phyloP scores from a whole-genome alignment of 805 yeast genomes.

The Sungouiella thailandica region DNA sequence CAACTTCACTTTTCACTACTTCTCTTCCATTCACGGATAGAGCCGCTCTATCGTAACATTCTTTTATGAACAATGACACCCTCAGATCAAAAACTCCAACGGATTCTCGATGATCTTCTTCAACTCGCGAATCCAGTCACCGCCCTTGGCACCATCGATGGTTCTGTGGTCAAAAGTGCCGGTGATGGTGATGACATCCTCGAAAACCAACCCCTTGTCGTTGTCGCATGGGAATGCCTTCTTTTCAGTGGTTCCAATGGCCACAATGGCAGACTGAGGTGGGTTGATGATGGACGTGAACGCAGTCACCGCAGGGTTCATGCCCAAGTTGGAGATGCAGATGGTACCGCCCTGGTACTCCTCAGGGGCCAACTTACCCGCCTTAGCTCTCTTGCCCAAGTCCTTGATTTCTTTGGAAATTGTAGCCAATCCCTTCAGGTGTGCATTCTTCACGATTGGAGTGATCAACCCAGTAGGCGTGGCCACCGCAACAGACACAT shows the following conservation, averaged over 20 bases:
- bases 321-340: conserved; percentile 97
- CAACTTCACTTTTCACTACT: no score
- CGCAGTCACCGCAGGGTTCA: conserved; percentile 89
- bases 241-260: conserved; percentile 89
- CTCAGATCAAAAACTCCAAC: conserved; percentile 79
- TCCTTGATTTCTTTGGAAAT: conserved; percentile 86
- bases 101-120: conserved; percentile 94
- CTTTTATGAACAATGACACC: not conserved
- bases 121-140: conserved; percentile 91
- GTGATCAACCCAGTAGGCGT: conserved; percentile 97
- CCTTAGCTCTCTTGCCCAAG: conserved; percentile 93
- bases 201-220: conserved; percentile 89
- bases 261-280: conserved; percentile 92
- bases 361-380: conserved; percentile 86
- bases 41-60: not conserved
- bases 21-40: no score
- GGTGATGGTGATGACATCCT: conserved; percentile 84
- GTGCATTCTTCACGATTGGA: conserved; percentile 88
- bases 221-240: conserved; percentile 90
- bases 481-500: conserved; percentile 97
- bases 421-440: conserved; percentile 75
- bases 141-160: conserved; percentile 97
- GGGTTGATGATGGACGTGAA: conserved; percentile 98
- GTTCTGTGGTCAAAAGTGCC: conserved; percentile 98
- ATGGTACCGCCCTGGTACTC: conserved; percentile 99